Percentiles rank a stretch among this genome's conserved stretches.
Conservation (phyloP, 2,329 filamentous ascomycete species). For the Xylaria sp. region DNA sequence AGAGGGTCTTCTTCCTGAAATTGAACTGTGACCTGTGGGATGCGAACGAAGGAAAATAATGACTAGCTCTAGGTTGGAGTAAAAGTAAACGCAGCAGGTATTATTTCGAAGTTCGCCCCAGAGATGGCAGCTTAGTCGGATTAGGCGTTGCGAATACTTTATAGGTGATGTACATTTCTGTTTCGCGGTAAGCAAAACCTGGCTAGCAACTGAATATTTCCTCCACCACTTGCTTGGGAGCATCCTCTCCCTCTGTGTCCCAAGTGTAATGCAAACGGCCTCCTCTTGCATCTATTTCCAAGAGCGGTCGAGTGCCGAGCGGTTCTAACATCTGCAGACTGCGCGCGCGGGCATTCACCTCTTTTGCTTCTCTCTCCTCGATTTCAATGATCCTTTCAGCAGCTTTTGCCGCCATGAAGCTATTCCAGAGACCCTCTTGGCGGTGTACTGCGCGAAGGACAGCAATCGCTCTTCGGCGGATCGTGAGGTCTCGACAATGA, state of each 20-base stretch:
- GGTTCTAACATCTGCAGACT: background rate
- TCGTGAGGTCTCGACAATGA: background rate
- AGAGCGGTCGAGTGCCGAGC: background rate
- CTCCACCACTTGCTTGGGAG: background rate
- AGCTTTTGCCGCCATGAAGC: background rate
- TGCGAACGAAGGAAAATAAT: no score
- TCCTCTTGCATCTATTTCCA: slow-evolving; percentile 12
- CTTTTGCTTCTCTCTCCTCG: background rate
- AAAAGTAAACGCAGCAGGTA: no score
- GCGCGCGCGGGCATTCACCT: background rate
- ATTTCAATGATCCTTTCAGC: slow-evolving; percentile 13
- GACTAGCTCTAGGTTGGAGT: no score
- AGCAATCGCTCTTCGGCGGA: slow-evolving; percentile 17
- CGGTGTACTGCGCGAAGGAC: slow-evolving; percentile 11
- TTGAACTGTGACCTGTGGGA: no score
- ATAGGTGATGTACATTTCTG: background rate
- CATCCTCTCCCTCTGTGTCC: background rate
- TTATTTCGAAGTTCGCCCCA: no score
- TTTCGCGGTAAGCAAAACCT: background rate
- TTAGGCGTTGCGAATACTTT: no score
- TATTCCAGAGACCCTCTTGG: slow-evolving; percentile 20
- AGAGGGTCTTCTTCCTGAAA: no score
- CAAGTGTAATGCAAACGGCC: slow-evolving; percentile 8
- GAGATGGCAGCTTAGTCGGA: no score
- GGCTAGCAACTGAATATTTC: slow-evolving; percentile 19